A percentile compares a stretch with the other conserved stretches of the same genome.
These are phyloP conservation scores for Phialocephala subalpina DNA, from an alignment of 2,329 filamentous ascomycete genomes.

Conservation along the genomic window DNA sequence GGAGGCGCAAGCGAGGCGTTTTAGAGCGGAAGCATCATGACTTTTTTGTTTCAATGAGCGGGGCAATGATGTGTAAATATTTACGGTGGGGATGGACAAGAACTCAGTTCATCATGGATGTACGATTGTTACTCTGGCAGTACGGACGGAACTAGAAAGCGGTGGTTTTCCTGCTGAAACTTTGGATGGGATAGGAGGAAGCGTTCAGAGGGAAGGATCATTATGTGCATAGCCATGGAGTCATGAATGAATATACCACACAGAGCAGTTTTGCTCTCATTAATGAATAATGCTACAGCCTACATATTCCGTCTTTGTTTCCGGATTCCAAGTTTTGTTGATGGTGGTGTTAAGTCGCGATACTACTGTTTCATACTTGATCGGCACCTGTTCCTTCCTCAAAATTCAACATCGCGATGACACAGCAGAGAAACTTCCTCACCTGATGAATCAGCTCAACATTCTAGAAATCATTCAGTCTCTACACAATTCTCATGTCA, in stretches of 20 bases:
- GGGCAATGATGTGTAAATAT: constrained; percentile 27
- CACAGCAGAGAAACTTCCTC: neutral
- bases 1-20: constrained; percentile 33
- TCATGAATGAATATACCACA: constrained; percentile 16
- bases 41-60: constrained; percentile 25
- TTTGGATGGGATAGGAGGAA: neutral
- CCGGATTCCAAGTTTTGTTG: neutral
- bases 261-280: neutral
- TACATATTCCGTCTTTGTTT: neutral
- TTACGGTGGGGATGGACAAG: constrained; percentile 7
- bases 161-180: neutral
- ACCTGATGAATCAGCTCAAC: neutral
- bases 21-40: constrained; percentile 20
- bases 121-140: constrained; percentile 11
- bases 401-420: neutral
- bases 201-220: neutral
- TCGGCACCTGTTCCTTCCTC: neutral
- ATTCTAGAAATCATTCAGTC: constrained; percentile 3
- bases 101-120: neutral
- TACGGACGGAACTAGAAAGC: constrained; percentile 1
- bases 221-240: constrained; percentile 32
- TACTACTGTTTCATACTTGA: neutral
- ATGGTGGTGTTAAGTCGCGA: neutral
- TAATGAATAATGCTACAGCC: neutral
- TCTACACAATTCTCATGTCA: neutral